Percentiles rank a stretch among this genome's conserved stretches.
phyloP scores from a whole-genome alignment of 352 stramenopile genomes.

The Phytophthora litchii region DNA sequence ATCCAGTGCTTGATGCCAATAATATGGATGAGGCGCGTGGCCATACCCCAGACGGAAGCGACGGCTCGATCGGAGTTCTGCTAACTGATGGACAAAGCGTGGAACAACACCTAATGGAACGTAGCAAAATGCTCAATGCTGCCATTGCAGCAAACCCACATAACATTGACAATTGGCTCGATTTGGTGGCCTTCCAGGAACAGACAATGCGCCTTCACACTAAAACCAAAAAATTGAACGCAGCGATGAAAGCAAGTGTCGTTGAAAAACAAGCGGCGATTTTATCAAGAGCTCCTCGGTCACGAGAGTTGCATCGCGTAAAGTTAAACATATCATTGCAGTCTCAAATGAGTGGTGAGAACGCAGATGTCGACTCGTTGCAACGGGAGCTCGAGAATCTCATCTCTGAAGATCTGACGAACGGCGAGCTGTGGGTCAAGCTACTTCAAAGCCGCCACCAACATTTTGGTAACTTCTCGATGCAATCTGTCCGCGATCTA shows the following conservation, averaged over 20 bases:
- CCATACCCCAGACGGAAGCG: conserved; percentile 1
- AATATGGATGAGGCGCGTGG: conserved; percentile 1
- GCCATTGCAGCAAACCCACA: conserved; percentile 43
- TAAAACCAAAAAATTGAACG: conserved; percentile 30
- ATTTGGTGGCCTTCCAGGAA: conserved; percentile 82
- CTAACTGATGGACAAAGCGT: conserved; percentile 72
- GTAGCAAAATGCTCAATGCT: conserved; percentile 59
- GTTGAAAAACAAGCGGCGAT: conserved; percentile 74
- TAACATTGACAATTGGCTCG: conserved; percentile 60
- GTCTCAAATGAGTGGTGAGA: conserved; percentile 6
- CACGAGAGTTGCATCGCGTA: conserved; percentile 46
- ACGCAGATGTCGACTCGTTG: conserved; percentile 36
- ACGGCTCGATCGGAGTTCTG: conserved; percentile 34
- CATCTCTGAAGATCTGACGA: conserved; percentile 55
- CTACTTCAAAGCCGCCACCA: conserved; percentile 56
- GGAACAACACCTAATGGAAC: conserved; percentile 65
- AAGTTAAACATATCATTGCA: conserved; percentile 61
- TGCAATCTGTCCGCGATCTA: conserved; percentile 67
- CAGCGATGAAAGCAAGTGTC: conserved; percentile 38
- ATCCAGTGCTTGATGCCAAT: conserved; percentile 44
- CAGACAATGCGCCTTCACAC: conserved; percentile 47
- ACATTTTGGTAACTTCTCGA: conserved; percentile 75
- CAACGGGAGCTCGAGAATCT: conserved; percentile 53
- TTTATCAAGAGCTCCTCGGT: conserved; percentile 59
- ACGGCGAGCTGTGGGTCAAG: conserved; percentile 60